Evolutionary conservation across 148 eudicot genomes (phyloP), one percentile per base, ranked within the genome.

Genomic region (Dysphania ambrosioides): DNA sequence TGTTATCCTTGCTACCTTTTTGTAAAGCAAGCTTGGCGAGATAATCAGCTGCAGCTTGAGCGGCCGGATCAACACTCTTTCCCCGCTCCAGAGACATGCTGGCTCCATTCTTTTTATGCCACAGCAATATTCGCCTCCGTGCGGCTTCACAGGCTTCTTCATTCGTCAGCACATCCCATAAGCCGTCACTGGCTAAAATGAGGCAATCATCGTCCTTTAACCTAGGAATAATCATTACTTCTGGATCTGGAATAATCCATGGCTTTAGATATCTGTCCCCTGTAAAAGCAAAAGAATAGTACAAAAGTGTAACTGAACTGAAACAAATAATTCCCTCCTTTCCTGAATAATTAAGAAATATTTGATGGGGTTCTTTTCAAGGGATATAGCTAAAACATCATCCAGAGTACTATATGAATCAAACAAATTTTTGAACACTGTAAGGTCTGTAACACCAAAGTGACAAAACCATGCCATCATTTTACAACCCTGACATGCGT

Each of bases 91-190:
- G 35, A 1, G 72, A 16, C 6, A 61, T 13, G 18, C 59, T 64
- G 24, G 74, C 74, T 0, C 84, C 80, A 3, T 87, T 80, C 73
- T 68, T 84, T 62, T 86, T 86, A 62, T 86, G 87, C 89, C 89
- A 86, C 3, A 82, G 74, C 66, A 84, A 82, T 49, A 86, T 84
- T 70, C 87, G 69, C 67, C 86, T 86, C 19, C 89, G 64, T 1
- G 87, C 87, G 19, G 75, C 79, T 21, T 82, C 86, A 62, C 89
- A 87, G 42, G 70, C 87, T 73, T 84, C 89, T 29, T 87, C 81
- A 34, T 87, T 84, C 26, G 87, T 72, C 76, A 87, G 35, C 30
- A 87, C 89, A 58, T 87, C 89, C 89, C 89, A 87, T 72, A 87
- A 77, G 11, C 89, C 89, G n/a, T 87, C 87, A 8, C 86, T 82